Base-by-base conservation (phyloP, 2,329 filamentous ascomycete genomes). In the Fusarium algeriense region DNA sequence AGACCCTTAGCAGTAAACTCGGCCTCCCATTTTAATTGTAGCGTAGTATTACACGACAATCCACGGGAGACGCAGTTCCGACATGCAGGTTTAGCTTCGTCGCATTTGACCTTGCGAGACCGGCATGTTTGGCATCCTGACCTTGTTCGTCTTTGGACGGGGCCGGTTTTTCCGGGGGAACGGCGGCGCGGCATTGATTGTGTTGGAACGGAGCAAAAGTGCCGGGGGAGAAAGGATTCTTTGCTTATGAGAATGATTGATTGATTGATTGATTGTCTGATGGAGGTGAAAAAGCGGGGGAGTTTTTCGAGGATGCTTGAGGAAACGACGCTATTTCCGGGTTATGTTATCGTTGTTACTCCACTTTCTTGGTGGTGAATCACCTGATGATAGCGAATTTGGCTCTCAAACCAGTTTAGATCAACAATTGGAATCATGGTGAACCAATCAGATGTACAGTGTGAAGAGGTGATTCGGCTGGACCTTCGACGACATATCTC, bases 11-110 rank as follows among this genome's bases (percentile, higher is more conserved):
- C 67, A 10, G 70, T 61, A 41, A 77, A 79, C 57, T 79, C 78
- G 1, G 73, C 50, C 37, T 79, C 77, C 77, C 78, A 79, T 64
- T 79, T 79, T 50, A 75, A 32, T 40, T 73, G 69, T 12, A 72
- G 12, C 12, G 57, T 37, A 0, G 55, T 66, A 40, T 70, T 67
- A 15, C 70, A 72, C 17, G 62, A 38, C 6, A 72, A n/a, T 2
- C 70, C 70, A 1, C 69, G 67, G n/a, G 69, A 60, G 2, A 50
- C 44, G 32, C 73, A 75, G 32, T 75, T 74, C 5, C 44, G 58
- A 26, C 74, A 75, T 11, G 60, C 48, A 13, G 74, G 71, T 30
- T 57, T 73, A 30, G 65, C 55, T 59, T 76, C 74, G 23, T 76
- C 74, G 30, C 74, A 75, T 52, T 75, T 75, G 45, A 76, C 49